Evolutionary conservation across 305 asterid genomes (phyloP).

Genomic region (Fraxinus baroniana): DNA sequence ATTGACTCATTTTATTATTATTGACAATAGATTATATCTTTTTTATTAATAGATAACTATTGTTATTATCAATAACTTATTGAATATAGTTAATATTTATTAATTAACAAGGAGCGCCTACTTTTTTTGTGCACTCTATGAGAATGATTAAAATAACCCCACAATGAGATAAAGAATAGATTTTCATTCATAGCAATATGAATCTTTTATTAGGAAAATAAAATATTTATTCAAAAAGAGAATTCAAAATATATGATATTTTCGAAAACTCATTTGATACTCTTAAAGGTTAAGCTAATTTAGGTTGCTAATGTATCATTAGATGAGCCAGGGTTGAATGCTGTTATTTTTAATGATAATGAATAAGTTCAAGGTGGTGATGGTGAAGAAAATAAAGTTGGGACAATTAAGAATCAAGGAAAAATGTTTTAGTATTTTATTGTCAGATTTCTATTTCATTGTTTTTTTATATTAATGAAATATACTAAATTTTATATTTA

Average conservation of each 20-base stretch:
- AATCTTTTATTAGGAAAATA: neutral
- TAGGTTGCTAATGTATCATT: neutral
- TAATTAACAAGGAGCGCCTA: neutral
- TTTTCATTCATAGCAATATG: neutral
- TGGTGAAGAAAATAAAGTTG: neutral
- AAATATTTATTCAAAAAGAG: neutral
- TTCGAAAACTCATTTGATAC: neutral
- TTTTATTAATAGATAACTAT: neutral
- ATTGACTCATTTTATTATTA: neutral
- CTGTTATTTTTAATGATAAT: neutral
- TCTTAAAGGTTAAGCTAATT: neutral
- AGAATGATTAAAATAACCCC: neutral
- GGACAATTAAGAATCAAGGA: neutral
- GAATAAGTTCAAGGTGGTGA: neutral
- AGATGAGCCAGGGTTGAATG: neutral
- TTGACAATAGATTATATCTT: neutral
- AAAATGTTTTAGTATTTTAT: neutral
- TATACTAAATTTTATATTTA: neutral
- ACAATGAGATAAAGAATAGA: neutral
- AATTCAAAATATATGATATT: neutral
- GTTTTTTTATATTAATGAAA: neutral
- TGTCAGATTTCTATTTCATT: neutral
- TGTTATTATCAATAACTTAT: neutral
- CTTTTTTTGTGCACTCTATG: neutral
- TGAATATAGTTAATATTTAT: neutral